phyloP scores from a whole-genome alignment of 768 basidiomycete genomes.

The Amanita inopinata region DNA sequence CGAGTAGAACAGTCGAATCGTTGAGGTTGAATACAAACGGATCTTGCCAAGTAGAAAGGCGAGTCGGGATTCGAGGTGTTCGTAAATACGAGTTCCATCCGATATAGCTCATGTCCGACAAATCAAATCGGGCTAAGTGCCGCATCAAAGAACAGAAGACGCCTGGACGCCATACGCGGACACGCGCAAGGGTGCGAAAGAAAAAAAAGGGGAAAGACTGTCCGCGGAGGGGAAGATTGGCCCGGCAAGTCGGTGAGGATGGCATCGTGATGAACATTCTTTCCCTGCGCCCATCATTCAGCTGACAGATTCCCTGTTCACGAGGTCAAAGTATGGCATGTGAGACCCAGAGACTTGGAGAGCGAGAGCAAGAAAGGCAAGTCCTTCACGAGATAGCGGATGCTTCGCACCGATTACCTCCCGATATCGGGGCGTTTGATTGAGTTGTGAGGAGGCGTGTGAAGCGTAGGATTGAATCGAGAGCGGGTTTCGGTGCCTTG shows the following conservation, averaged over 20 bases:
- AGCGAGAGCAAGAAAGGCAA: neutral
- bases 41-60: too few relatives aligned
- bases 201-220: neutral
- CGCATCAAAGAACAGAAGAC: too few relatives aligned
- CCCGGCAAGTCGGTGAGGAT: neutral
- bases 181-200: too few relatives aligned
- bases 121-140: too few relatives aligned
- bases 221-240: conserved; percentile 7
- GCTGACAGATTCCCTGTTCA: conserved; percentile 7
- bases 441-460: conserved; percentile 3
- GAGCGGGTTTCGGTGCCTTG: neutral
- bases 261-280: too few relatives aligned
- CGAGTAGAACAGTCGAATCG: too few relatives aligned
- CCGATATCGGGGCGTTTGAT: conserved; percentile 3
- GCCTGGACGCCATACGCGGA: too few relatives aligned
- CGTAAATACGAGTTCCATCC: too few relatives aligned
- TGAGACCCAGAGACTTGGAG: neutral
- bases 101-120: too few relatives aligned
- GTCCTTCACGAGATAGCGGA: conserved; percentile 6
- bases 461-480: conserved; percentile 4
- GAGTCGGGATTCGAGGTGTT: too few relatives aligned
- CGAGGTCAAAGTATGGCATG: conserved; percentile 3
- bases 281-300: conserved; percentile 1
- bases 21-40: too few relatives aligned
- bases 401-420: conserved; percentile 6